Evolutionary conservation across 2,329 filamentous ascomycete genomes (phyloP), one percentile per base, ranked within the genome.

Genomic region (Pyrenochaeta sp.): DNA sequence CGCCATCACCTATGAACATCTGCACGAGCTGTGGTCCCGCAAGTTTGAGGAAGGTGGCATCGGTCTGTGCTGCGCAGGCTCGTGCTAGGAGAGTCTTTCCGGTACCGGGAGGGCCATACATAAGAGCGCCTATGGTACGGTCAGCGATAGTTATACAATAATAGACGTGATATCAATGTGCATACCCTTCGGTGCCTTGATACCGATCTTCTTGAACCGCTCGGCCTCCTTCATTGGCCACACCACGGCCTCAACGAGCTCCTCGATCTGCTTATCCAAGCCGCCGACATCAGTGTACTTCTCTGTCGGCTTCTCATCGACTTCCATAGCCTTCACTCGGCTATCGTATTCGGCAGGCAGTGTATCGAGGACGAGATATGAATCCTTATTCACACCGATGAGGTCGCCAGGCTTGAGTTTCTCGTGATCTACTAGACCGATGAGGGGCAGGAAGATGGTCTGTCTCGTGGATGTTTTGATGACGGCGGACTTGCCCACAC

Each of bases 171-270:
- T 6, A n/a, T 5, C 10, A 12, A 19, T 28, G 27, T 52, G 50
- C 81, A 61, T 87, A 97, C 95, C 95, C 83, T 99, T 99, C 13
- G 95, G 95, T 40, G 95, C 94, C 83, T 99, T 99, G 85, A 99
- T 99, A 69, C 95, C 95, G 73, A 99, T 97, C 86, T 97, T 98
- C 86, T 97, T 98, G 84, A 99, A 99, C 22, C 94, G 88, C 71
- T 99, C 96, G 1, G 95, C 93, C 82, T 99, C 94, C 86, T 98
- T 98, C 95, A 99, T 99, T 1, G 95, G 95, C 94, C 94, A 98
- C 30, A 99, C 95, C 49, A 99, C 95, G 54, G 95, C 95, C 82
- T 99, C 95, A 8, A 99, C 93, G 53, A 99, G 86, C 82, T 99
- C 96, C 79, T 97, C 94, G 75, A 99, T 99, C 84, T 99, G 95